Percentiles rank a stretch among this genome's conserved stretches.
Evolutionary conservation across 371 early-diverging fungal species (phyloP).

Genomic region (Cokeromyces recurvatus): DNA sequence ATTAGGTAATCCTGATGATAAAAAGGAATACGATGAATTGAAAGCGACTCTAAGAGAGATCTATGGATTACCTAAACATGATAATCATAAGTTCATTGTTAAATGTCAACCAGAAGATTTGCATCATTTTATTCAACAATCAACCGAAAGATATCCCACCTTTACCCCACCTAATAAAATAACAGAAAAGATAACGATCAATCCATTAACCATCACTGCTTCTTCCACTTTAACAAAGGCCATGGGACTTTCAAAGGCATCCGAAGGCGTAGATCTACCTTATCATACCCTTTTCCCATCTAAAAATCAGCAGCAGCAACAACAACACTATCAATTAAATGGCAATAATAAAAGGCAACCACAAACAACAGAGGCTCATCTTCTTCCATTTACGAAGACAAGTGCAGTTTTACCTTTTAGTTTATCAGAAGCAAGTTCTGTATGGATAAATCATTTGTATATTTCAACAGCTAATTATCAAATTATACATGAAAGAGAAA

Average conservation of each 20-base stretch:
- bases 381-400: slow-evolving; percentile 37
- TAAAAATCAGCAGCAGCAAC: slow-evolving; percentile 11
- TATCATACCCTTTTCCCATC: slow-evolving; percentile 45
- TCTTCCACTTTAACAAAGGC: slow-evolving; percentile 15
- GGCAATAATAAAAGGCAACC: background rate
- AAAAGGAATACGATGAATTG: slow-evolving; percentile 31
- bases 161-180: slow-evolving; percentile 31
- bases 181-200: too few relatives aligned
- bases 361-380: background rate
- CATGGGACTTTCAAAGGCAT: slow-evolving; percentile 32
- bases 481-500: slow-evolving; percentile 53
- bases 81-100: too few relatives aligned
- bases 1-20: slow-evolving; percentile 51
- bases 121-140: slow-evolving; percentile 52
- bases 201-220: slow-evolving; percentile 3
- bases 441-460: slow-evolving; percentile 59
- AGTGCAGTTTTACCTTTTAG: slow-evolving; percentile 40
- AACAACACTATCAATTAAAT: background rate
- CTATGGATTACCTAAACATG: slow-evolving; percentile 49
- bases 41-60: slow-evolving; percentile 45
- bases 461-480: slow-evolving; percentile 58
- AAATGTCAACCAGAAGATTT: slow-evolving; percentile 68
- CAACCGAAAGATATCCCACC: slow-evolving; percentile 56
- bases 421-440: slow-evolving; percentile 55
- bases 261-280: slow-evolving; percentile 25